Percentiles rank a stretch among this genome's conserved stretches.
phyloP scores from a whole-genome alignment of 2,329 filamentous ascomycete species.

The Fusarium annulatum region DNA sequence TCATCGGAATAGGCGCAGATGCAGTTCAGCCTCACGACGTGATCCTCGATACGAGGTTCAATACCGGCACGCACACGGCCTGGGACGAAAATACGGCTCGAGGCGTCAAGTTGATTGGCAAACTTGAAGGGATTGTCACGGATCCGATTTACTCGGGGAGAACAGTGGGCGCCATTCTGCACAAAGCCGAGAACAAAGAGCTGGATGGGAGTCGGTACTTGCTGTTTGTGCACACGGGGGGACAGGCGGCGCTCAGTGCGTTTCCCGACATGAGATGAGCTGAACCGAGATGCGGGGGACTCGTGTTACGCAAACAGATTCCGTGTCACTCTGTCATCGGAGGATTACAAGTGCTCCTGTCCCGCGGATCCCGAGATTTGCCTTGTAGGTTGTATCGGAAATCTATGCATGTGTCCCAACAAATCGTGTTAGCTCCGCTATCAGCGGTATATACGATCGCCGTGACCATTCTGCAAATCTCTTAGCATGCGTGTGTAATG shows the following conservation, averaged over 20 bases:
- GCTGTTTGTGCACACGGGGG: background rate
- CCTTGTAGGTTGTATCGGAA: background rate
- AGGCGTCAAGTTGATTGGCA: background rate
- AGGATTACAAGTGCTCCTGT: background rate
- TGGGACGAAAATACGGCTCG: background rate
- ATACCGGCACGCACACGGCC: background rate
- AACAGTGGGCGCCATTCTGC: background rate
- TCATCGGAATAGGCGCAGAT: background rate
- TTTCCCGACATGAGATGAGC: background rate
- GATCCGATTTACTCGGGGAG: background rate
- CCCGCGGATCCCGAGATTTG: background rate
- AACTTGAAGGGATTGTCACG: background rate
- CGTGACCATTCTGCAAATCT: background rate
- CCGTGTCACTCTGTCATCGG: background rate
- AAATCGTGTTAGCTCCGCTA: fast-evolving
- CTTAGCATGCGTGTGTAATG: fast-evolving
- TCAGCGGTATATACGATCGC: background rate
- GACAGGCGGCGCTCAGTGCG: background rate
- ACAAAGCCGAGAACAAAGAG: background rate
- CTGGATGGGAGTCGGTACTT: background rate
- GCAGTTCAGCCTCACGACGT: background rate
- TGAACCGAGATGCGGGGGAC: background rate
- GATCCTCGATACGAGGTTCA: background rate
- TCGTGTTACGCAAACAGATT: background rate
- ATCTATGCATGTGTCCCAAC: background rate